These are phyloP conservation scores for Dactylis glomerata DNA, from an alignment of 176 grass and related monocot species.

Conservation along the genomic window DNA sequence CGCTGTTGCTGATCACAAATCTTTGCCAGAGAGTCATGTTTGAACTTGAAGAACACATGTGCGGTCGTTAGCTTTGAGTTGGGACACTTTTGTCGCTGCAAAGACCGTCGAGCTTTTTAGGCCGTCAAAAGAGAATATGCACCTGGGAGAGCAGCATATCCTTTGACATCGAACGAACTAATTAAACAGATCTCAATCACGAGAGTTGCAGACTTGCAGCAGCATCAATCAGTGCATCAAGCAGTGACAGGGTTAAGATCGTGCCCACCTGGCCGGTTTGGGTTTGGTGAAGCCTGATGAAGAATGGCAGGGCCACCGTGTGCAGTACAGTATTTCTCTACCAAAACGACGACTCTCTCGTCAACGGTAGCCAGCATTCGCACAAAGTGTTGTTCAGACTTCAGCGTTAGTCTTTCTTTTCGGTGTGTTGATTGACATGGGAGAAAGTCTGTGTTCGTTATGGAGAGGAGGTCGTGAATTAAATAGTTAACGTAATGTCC, in stretches of 20 bases:
- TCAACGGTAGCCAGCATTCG: neutral
- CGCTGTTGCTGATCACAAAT: no score
- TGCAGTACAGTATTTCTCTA: neutral
- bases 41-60: neutral
- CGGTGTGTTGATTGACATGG: neutral
- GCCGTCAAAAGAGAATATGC: neutral
- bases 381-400: neutral
- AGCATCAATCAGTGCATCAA: neutral
- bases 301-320: neutral
- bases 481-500: neutral
- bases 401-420: neutral
- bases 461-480: neutral
- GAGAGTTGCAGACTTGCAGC: neutral
- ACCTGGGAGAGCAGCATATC: neutral
- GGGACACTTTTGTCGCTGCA: neutral
- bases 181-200: neutral
- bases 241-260: neutral
- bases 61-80: neutral
- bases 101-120: neutral
- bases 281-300: slow-evolving; percentile 12
- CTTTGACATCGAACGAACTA: neutral
- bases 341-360: neutral
- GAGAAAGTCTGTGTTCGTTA: neutral
- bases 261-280: neutral
- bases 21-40: neutral